These are phyloP conservation scores for Chlorella vulgaris DNA, from an alignment of 139 green algal genomes.

Conservation along the genomic window DNA sequence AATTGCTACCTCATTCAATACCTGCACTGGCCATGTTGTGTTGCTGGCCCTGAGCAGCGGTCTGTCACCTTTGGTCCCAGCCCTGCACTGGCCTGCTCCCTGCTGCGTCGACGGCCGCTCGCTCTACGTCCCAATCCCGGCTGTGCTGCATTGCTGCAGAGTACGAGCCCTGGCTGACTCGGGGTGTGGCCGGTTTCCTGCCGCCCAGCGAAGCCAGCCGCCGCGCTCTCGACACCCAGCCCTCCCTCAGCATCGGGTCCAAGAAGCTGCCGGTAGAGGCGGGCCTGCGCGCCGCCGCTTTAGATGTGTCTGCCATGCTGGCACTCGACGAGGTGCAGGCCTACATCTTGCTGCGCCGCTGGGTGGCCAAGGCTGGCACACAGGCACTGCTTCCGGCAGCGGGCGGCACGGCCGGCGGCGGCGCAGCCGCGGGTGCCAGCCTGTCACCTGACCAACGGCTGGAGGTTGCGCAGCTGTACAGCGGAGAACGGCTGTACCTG, in stretches of 20 bases:
- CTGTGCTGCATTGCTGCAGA: no score
- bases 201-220: constrained; percentile 33
- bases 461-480: constrained; percentile 56
- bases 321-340: constrained; percentile 71
- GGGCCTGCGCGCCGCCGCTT: constrained; percentile 16
- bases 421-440: not conserved
- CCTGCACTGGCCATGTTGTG: no score
- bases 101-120: no score
- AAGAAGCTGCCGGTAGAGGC: constrained; percentile 40
- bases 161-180: constrained; percentile 37
- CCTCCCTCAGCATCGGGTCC: constrained; percentile 21
- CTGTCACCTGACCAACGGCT: constrained; percentile 26
- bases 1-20: no score
- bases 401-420: not conserved
- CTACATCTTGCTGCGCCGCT: constrained; percentile 72
- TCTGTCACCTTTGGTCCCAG: no score
- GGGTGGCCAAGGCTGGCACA: constrained; percentile 27
- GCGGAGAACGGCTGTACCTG: constrained; percentile 56
- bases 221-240: constrained; percentile 22
- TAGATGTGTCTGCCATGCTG: constrained; percentile 34
- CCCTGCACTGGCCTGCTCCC: no score
- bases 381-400: not conserved
- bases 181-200: constrained; percentile 28
- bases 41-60: no score
- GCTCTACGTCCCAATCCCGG: no score